Percentiles rank a stretch among this genome's conserved stretches.
Evolutionary conservation across 805 yeast species (phyloP).

Genomic region (Candida ortonii): DNA sequence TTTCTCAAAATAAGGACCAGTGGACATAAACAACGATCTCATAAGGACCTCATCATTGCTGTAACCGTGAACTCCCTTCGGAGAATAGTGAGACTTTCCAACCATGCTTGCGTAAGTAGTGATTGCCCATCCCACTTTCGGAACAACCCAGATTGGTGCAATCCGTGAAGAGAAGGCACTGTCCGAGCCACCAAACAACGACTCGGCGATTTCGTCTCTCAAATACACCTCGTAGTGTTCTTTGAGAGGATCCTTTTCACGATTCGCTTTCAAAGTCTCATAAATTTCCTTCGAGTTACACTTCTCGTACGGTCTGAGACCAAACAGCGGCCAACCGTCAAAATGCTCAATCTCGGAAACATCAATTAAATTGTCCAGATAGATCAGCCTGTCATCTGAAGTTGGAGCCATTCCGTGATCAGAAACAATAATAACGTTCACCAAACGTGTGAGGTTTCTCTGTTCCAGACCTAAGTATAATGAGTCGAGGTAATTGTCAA

Average conservation of each 20-base stretch:
- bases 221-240: conserved; percentile 45
- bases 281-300: conserved; percentile 43
- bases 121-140: conserved; percentile 75
- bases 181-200: conserved; percentile 54
- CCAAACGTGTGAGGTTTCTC: conserved; percentile 61
- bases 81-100: conserved; percentile 48
- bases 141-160: conserved; percentile 85
- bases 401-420: conserved; percentile 97
- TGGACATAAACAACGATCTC: conserved; percentile 78
- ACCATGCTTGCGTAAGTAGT: conserved; percentile 59
- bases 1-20: conserved; percentile 71
- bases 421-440: conserved; percentile 74
- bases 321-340: conserved; percentile 87
- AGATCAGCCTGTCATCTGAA: conserved; percentile 61
- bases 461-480: conserved; percentile 45
- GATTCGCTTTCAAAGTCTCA: conserved; percentile 37
- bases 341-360: conserved; percentile 51
- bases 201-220: conserved; percentile 51
- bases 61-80: conserved; percentile 84
- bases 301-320: conserved; percentile 56
- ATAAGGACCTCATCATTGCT: conserved; percentile 72
- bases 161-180: conserved; percentile 52
- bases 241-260: conserved; percentile 28
- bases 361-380: conserved; percentile 70
- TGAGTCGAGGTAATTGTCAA: conserved; percentile 61